A percentile compares a stretch with the other conserved stretches of the same genome.
These are phyloP conservation scores for Penicillium corylophilum DNA, from an alignment of 2,329 filamentous ascomycete species.

Conservation along the genomic window DNA sequence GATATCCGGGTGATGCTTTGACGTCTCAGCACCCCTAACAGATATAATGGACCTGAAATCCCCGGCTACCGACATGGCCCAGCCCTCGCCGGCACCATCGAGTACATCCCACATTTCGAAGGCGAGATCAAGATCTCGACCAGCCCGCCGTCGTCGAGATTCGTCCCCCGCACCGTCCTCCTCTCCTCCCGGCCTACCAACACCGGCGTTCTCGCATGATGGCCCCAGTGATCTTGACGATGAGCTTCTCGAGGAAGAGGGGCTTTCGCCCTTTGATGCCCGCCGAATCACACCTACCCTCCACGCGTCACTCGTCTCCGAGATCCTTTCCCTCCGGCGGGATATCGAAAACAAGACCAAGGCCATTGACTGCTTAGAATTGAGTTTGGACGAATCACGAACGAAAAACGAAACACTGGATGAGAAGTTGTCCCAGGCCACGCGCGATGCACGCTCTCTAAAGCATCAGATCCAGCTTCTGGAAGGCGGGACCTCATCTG, in stretches of 20 bases:
- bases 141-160: conserved; percentile 64
- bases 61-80: conserved; percentile 53
- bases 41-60: conserved; percentile 49
- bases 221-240: conserved; percentile 39
- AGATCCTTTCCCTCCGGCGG: conserved; percentile 81
- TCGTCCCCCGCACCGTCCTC: conserved; percentile 63
- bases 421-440: conserved; percentile 59
- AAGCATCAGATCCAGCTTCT: conserved; percentile 83
- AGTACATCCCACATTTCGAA: conserved; percentile 11
- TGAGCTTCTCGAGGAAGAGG: conserved; percentile 56
- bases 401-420: conserved; percentile 73
- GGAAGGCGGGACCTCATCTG: conserved; percentile 84
- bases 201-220: conserved; percentile 41
- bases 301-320: conserved; percentile 90
- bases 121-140: conserved; percentile 52
- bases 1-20: conserved; percentile 18
- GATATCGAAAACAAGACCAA: conserved; percentile 89
- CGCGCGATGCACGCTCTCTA: conserved; percentile 74
- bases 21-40: conserved; percentile 7
- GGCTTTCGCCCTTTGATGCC: conserved; percentile 75
- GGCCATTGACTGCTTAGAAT: conserved; percentile 82
- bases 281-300: conserved; percentile 91
- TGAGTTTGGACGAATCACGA: conserved; percentile 66
- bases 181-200: conserved; percentile 58
- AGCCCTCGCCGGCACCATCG: conserved; percentile 66